A percentile compares a stretch with the other conserved stretches of the same genome.
phyloP scores from a whole-genome alignment of 108 stramenopile species.

The Discostella stelligeroides region DNA sequence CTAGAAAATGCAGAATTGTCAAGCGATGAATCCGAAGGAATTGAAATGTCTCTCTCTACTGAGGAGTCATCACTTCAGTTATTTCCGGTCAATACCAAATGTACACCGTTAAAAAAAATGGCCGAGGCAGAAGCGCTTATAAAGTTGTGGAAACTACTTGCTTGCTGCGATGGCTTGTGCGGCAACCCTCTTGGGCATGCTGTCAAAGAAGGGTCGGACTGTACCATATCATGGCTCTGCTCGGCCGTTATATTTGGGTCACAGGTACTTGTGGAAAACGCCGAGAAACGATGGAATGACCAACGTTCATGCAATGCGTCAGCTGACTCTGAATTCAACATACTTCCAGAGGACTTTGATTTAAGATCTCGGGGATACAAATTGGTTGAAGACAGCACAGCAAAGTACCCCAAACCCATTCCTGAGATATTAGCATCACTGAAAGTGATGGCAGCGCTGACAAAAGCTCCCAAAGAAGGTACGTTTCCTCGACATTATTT shows the following conservation, averaged over 20 bases:
- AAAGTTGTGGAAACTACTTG: constrained; percentile 67
- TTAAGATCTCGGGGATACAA: constrained; percentile 59
- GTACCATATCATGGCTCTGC: constrained; percentile 78
- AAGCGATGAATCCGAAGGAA: constrained; percentile 44
- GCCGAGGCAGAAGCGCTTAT: constrained; percentile 25
- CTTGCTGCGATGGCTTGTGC: constrained; percentile 81
- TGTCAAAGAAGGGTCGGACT: constrained; percentile 79
- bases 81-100: not conserved
- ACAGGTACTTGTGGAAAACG: constrained; percentile 59
- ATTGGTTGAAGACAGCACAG: constrained; percentile 49
- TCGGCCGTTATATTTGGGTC: constrained; percentile 63
- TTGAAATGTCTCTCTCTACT: constrained; percentile 44
- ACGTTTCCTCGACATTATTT: not conserved
- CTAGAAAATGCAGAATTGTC: constrained; percentile 14
- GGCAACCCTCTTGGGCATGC: constrained; percentile 71
- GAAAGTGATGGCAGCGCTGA: constrained; percentile 44
- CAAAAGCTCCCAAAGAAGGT: constrained; percentile 39
- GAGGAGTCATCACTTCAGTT: constrained; percentile 16
- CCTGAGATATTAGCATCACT: constrained; percentile 71
- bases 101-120: not conserved
- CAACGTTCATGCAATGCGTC: not conserved
- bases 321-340: constrained; percentile 1
- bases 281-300: constrained; percentile 55
- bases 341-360: constrained; percentile 69
- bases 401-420: constrained; percentile 73